These are phyloP conservation scores for Entelexis paramagnoliae DNA, from an alignment of 1,139 yeast species.

Conservation along the genomic window DNA sequence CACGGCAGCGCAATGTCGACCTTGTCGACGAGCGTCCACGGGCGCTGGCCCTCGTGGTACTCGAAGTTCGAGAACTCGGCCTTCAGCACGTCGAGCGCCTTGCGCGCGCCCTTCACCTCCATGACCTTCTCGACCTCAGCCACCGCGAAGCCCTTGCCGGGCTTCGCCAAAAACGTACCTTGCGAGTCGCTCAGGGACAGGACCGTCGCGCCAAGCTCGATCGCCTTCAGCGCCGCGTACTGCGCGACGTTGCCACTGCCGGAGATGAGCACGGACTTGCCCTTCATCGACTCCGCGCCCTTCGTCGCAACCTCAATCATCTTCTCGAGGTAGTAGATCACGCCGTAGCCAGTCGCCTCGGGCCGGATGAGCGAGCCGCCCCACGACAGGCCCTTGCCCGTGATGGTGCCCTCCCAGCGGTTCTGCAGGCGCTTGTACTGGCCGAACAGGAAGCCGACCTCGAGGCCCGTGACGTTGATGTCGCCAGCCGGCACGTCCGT, in stretches of 20 bases:
- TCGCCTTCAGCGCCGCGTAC: constrained; percentile 94
- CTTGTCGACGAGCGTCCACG: constrained; percentile 87
- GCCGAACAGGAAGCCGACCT: constrained; percentile 89
- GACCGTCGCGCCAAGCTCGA: constrained; percentile 92
- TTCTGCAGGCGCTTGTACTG: constrained; percentile 89
- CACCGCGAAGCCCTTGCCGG: constrained; percentile 62
- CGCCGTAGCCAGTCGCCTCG: constrained; percentile 98
- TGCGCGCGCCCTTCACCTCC: constrained; percentile 72
- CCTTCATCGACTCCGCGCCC: constrained; percentile 80
- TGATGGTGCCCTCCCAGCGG: constrained; percentile 92
- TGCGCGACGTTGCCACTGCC: constrained; percentile 99
- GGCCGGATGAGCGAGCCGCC: constrained; percentile 99
- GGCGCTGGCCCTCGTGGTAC: constrained; percentile 87
- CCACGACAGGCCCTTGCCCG: constrained; percentile 97
- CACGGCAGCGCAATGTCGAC: constrained; percentile 95
- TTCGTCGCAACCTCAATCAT: constrained; percentile 89
- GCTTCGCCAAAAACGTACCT: constrained; percentile 58
- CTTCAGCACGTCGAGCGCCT: constrained; percentile 38
- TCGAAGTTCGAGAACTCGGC: constrained; percentile 27
- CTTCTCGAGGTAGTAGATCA: constrained; percentile 92
- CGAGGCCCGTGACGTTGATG: constrained; percentile 89
- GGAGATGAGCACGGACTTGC: constrained; percentile 91
- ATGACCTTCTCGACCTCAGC: constrained; percentile 71
- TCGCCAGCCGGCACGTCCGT: constrained; percentile 98
- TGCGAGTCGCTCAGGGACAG: constrained; percentile 89